phyloP scores from a whole-genome alignment of 2,329 filamentous ascomycete genomes.

The Penicillium sclerotigenum region DNA sequence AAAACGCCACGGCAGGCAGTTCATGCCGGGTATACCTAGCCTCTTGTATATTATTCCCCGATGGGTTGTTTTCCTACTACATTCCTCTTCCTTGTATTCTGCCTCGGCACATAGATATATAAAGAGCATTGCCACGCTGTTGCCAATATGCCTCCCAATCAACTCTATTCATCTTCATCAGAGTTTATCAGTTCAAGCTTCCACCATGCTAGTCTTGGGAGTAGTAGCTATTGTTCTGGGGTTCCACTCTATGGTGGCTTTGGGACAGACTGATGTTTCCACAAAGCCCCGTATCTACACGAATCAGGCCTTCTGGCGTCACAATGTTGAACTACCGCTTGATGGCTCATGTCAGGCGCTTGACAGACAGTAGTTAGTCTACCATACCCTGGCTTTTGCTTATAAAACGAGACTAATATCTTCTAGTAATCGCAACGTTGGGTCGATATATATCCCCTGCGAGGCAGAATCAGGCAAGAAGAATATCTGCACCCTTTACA shows the following conservation, averaged over 20 bases:
- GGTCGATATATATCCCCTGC: not conserved
- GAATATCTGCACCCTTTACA: not conserved
- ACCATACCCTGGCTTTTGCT: not conserved
- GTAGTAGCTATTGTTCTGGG: not conserved
- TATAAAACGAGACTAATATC: not conserved
- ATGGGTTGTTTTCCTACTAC: not conserved
- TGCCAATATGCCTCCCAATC: not conserved
- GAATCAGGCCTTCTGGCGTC: not conserved
- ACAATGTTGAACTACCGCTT: not conserved
- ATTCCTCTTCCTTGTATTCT: too few species aligned
- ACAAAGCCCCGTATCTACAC: not conserved
- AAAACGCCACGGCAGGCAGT: not conserved
- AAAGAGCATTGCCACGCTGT: not conserved
- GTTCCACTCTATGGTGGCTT: not conserved
- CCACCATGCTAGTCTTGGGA: not conserved
- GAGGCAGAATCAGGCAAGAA: not conserved
- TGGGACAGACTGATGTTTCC: not conserved
- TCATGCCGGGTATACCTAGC: not conserved
- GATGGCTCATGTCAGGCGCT: not conserved
- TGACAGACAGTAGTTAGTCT: not conserved
- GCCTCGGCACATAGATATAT: not conserved
- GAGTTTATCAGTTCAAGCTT: not conserved
- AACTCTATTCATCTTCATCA: not conserved
- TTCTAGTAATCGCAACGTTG: not conserved
- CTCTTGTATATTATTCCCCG: not conserved